phyloP scores from a whole-genome alignment of 2,329 filamentous ascomycete genomes.

The Colletotrichum echinochloae region DNA sequence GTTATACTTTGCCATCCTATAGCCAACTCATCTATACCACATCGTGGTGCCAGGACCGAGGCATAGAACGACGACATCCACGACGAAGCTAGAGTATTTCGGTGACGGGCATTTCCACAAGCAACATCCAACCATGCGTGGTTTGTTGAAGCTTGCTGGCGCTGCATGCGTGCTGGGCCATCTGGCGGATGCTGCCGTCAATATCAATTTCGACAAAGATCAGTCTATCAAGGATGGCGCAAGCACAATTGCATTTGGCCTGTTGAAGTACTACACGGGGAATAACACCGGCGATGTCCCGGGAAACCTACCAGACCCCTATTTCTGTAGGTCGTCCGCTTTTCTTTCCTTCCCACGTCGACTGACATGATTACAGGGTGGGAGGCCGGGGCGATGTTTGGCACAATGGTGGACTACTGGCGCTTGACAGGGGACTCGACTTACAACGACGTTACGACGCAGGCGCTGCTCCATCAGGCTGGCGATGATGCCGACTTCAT shows the following conservation, averaged over 20 bases:
- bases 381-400: slow-evolving; percentile 80
- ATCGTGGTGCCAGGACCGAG: neutral
- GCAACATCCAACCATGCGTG: slow-evolving; percentile 12
- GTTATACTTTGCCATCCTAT: slow-evolving; percentile 10
- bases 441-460: slow-evolving; percentile 70
- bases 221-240: slow-evolving; percentile 54
- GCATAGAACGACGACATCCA: neutral
- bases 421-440: slow-evolving; percentile 73
- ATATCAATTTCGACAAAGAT: slow-evolving; percentile 32
- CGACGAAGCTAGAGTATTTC: neutral
- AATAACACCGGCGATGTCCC: slow-evolving; percentile 70
- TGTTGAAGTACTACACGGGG: slow-evolving; percentile 59
- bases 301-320: slow-evolving; percentile 69
- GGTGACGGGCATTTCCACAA: neutral
- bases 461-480: slow-evolving; percentile 71
- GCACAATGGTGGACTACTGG: slow-evolving; percentile 79
- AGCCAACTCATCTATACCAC: slow-evolving; percentile 3
- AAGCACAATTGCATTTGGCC: slow-evolving; percentile 52
- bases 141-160: slow-evolving; percentile 28
- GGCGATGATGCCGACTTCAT: slow-evolving; percentile 72
- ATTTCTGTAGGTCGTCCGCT: slow-evolving; percentile 69
- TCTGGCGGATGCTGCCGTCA: slow-evolving; percentile 24
- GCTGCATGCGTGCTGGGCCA: slow-evolving; percentile 35
- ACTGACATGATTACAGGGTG: slow-evolving; percentile 68
- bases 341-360: slow-evolving; percentile 55